Evolutionary conservation across 495 filamentous ascomycete species (phyloP).

Genomic region (Evernia prunastri): DNA sequence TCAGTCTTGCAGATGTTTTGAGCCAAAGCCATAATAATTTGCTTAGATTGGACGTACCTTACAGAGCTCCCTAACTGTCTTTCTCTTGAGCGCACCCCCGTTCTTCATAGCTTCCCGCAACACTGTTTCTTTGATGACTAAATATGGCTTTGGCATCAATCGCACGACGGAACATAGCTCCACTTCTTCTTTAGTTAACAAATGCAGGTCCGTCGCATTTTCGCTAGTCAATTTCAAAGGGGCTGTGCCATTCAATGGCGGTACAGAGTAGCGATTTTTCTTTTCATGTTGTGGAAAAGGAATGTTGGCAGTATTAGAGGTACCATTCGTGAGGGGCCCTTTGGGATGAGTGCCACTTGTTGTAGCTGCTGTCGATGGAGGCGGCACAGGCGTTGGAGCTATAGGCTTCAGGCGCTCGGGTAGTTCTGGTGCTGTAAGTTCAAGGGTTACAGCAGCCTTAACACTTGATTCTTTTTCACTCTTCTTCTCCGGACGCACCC

Average conservation of each 20-base stretch:
- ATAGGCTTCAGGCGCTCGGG: slow-evolving; percentile 48
- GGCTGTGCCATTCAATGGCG: slow-evolving; percentile 48
- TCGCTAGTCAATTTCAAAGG: slow-evolving; percentile 68
- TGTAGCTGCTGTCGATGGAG: slow-evolving; percentile 31
- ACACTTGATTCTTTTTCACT: slow-evolving; percentile 34
- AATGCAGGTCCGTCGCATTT: slow-evolving; percentile 72
- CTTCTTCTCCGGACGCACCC: slow-evolving; percentile 44
- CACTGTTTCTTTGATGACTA: slow-evolving; percentile 86
- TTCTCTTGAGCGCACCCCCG: slow-evolving; percentile 85
- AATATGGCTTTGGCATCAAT: slow-evolving; percentile 85
- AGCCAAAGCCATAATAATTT: background rate
- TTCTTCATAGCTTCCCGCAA: slow-evolving; percentile 83
- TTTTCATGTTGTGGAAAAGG: slow-evolving; percentile 30
- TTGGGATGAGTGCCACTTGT: slow-evolving; percentile 28
- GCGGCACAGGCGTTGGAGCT: slow-evolving; percentile 19
- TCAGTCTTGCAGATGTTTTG: slow-evolving; percentile 15
- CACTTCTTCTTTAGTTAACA: slow-evolving; percentile 76
- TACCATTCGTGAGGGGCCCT: slow-evolving; percentile 36
- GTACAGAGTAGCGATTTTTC: slow-evolving; percentile 40
- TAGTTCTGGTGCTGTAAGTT: slow-evolving; percentile 74
- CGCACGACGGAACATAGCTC: slow-evolving; percentile 78
- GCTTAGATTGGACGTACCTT: slow-evolving; percentile 39
- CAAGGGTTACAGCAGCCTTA: slow-evolving; percentile 52
- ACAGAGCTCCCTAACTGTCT: slow-evolving; percentile 67
- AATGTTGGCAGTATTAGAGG: slow-evolving; percentile 38